These are phyloP conservation scores for Panicum miliaceum DNA, from an alignment of 176 grass and related monocot genomes.

Conservation along the genomic window DNA sequence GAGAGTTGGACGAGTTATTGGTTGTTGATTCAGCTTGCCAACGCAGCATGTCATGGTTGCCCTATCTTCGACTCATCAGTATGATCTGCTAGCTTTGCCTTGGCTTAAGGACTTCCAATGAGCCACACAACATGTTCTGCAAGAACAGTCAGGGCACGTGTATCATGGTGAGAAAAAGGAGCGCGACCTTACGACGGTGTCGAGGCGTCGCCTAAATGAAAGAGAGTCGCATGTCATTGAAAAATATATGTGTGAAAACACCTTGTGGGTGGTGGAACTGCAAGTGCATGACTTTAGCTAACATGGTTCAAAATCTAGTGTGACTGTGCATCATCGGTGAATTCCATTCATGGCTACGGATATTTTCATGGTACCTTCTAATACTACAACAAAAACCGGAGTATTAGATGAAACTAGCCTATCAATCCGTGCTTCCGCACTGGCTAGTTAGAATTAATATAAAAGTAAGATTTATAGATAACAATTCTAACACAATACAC, in stretches of 20 bases:
- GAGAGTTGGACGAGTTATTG: constrained; percentile 19
- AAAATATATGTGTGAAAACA: background rate
- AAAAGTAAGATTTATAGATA: too few species aligned
- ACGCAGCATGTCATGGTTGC: constrained; percentile 18
- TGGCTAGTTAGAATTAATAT: too few species aligned
- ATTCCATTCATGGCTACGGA: background rate
- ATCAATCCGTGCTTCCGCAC: too few species aligned
- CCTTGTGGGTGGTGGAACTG: background rate
- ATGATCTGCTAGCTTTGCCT: background rate
- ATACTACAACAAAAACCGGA: too few species aligned
- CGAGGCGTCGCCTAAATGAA: background rate
- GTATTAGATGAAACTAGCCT: background rate
- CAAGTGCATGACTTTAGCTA: background rate
- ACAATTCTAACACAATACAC: too few species aligned
- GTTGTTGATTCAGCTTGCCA: constrained; percentile 17
- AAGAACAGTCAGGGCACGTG: background rate
- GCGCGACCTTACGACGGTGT: background rate
- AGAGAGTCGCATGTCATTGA: background rate
- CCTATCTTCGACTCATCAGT: background rate
- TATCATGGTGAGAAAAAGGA: background rate
- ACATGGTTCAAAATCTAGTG: background rate
- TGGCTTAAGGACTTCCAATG: background rate
- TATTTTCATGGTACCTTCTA: too few species aligned
- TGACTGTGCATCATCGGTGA: background rate
- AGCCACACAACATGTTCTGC: background rate